Evolutionary conservation across 2,329 filamentous ascomycete genomes (phyloP).

Genomic region (Cladosporium sp.): DNA sequence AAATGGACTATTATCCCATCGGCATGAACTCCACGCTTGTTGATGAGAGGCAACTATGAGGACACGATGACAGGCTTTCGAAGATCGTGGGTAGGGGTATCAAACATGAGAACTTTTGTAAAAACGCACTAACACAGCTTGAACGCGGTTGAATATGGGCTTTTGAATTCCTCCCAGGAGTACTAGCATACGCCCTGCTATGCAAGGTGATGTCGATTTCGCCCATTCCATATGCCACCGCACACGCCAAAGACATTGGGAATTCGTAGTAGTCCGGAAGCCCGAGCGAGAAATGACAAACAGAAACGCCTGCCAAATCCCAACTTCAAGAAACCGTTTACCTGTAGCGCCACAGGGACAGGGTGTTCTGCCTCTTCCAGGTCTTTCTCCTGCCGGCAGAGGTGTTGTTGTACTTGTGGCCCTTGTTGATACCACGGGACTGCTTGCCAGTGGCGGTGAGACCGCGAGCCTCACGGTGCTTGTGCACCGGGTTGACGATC

Average conservation of each 20-base stretch:
- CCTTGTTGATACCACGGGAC: conserved; percentile 98
- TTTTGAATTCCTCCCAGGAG: conserved; percentile 11
- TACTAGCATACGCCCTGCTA: conserved; percentile 11
- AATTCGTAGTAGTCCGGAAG: conserved; percentile 3
- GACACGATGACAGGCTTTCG: background rate
- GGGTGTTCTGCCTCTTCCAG: conserved; percentile 99
- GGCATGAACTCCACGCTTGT: too few species aligned
- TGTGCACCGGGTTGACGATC: conserved; percentile 99
- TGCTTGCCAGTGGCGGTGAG: conserved; percentile 99
- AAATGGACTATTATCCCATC: too few species aligned
- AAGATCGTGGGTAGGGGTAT: background rate
- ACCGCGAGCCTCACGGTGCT: conserved; percentile 98
- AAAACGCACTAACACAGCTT: conserved; percentile 5
- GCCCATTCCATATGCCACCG: conserved; percentile 6
- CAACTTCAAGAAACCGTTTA: conserved; percentile 41
- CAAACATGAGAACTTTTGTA: conserved; percentile 1
- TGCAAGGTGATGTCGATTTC: conserved; percentile 2
- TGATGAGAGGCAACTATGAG: background rate
- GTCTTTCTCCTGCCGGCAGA: conserved; percentile 96
- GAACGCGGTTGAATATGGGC: conserved; percentile 9
- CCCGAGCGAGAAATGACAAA: conserved; percentile 4
- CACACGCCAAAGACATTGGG: conserved; percentile 8
- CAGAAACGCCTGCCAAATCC: conserved; percentile 2
- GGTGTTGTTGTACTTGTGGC: conserved; percentile 99
- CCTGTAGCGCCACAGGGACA: conserved; percentile 97